Conservation (phyloP, 2,329 filamentous ascomycete species). For the Harringtonia lauricola region DNA sequence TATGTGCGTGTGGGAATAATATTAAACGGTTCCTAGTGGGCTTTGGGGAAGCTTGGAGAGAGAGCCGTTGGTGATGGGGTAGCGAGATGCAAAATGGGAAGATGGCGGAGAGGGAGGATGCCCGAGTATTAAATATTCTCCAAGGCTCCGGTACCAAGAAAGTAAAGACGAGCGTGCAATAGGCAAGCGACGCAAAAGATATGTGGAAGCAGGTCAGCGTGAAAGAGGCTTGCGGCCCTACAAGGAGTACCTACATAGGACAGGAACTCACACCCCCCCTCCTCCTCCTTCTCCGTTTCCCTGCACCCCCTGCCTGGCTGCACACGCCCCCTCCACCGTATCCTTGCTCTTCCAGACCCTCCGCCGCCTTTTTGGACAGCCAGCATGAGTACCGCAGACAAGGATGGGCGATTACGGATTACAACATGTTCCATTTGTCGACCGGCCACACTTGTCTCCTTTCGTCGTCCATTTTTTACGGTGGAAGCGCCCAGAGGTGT, state of each 20-base stretch:
- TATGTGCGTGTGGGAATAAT: too few relatives aligned
- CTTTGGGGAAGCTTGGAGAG: too few relatives aligned
- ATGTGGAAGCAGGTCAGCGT: background rate
- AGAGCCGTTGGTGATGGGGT: background rate
- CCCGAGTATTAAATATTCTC: conserved; percentile 10
- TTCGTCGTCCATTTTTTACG: too few relatives aligned
- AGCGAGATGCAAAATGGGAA: background rate
- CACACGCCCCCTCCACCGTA: conserved; percentile 5
- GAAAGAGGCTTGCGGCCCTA: conserved; percentile 1
- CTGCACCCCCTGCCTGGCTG: background rate
- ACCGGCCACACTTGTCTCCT: too few relatives aligned
- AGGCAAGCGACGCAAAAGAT: too few relatives aligned
- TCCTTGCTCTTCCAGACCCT: background rate
- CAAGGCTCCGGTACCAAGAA: background rate
- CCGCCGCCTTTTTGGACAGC: background rate
- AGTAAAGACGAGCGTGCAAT: too few relatives aligned
- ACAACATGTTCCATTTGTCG: too few relatives aligned
- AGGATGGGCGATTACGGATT: too few relatives aligned
- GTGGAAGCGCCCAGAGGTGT: too few relatives aligned
- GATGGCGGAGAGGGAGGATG: background rate
- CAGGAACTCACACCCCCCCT: background rate
- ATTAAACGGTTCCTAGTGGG: too few relatives aligned
- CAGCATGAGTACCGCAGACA: too few relatives aligned
- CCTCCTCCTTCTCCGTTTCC: background rate
- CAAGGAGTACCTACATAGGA: background rate